phyloP scores from a whole-genome alignment of 345 rosid species.

The Salix purpurea region DNA sequence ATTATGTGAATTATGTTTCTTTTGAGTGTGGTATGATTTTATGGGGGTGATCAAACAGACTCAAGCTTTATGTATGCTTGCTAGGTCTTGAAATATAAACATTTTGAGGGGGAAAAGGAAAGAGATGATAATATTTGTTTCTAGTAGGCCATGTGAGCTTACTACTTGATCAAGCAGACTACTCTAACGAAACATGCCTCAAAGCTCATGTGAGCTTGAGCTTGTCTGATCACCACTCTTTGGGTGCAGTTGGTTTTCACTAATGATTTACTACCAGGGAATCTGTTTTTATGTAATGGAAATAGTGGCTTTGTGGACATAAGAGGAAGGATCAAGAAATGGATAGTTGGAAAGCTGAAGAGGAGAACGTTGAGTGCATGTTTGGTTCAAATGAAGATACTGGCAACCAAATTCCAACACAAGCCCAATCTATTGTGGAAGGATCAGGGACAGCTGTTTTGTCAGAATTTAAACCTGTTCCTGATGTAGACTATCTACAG shows the following conservation, averaged over 20 bases:
- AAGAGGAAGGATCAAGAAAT: conserved; percentile 41
- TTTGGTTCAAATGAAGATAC: conserved; percentile 64
- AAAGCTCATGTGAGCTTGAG: conserved; percentile 18
- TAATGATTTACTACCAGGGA: conserved; percentile 67
- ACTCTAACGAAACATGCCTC: neutral
- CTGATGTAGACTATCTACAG: conserved; percentile 94
- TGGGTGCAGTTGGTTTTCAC: conserved; percentile 57
- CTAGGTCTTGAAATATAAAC: neutral
- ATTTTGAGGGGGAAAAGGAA: neutral
- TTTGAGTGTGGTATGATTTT: neutral
- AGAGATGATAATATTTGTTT: too few species aligned
- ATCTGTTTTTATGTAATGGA: conserved; percentile 65
- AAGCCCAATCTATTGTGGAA: conserved; percentile 72
- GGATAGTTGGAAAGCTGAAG: conserved; percentile 37
- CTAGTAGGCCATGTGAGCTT: too few species aligned
- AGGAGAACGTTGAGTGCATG: conserved; percentile 37
- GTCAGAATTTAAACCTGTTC: conserved; percentile 60
- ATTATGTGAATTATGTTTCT: neutral
- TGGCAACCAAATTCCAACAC: conserved; percentile 61
- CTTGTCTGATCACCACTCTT: conserved; percentile 26
- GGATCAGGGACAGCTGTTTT: conserved; percentile 64
- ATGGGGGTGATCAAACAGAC: conserved; percentile 9
- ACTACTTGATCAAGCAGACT: too few species aligned
- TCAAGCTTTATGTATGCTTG: conserved; percentile 1
- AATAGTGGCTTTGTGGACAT: conserved; percentile 73